Evolutionary conservation across 129 eudicot genomes (phyloP).

Genomic region (Arctium minus): DNA sequence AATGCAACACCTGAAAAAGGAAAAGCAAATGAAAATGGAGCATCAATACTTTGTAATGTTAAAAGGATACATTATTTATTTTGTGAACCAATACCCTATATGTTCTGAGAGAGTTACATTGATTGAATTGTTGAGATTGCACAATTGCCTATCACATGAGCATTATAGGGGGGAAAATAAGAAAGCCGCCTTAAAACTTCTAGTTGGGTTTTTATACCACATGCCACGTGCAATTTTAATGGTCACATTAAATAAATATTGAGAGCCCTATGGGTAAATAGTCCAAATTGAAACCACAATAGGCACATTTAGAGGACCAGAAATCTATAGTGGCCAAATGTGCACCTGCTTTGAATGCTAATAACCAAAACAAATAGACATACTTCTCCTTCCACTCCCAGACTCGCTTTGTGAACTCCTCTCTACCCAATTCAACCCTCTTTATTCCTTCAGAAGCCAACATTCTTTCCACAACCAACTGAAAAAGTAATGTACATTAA

Average conservation of each 20-base stretch:
- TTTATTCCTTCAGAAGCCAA: constrained; percentile 89
- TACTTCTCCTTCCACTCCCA: constrained; percentile 99
- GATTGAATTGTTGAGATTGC: background rate
- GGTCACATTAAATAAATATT: background rate
- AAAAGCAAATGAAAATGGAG: background rate
- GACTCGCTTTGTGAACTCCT: constrained; percentile 87
- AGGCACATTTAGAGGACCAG: background rate
- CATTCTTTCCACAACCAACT: constrained; percentile 98
- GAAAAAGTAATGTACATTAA: constrained; percentile 25
- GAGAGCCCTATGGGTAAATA: background rate
- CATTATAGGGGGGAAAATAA: background rate
- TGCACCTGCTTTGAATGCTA: background rate
- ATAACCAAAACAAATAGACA: constrained; percentile 16
- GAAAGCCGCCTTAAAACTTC: background rate
- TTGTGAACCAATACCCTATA: background rate
- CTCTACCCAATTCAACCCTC: constrained; percentile 89
- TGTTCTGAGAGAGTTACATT: background rate
- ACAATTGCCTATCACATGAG: background rate
- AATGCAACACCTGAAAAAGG: background rate
- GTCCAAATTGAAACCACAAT: background rate
- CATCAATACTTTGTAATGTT: background rate
- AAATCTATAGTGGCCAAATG: background rate
- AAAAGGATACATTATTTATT: background rate
- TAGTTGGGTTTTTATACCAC: background rate
- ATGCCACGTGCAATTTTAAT: background rate